phyloP scores from a whole-genome alignment of 2,329 filamentous ascomycete species.

The Phialocephala subalpina region DNA sequence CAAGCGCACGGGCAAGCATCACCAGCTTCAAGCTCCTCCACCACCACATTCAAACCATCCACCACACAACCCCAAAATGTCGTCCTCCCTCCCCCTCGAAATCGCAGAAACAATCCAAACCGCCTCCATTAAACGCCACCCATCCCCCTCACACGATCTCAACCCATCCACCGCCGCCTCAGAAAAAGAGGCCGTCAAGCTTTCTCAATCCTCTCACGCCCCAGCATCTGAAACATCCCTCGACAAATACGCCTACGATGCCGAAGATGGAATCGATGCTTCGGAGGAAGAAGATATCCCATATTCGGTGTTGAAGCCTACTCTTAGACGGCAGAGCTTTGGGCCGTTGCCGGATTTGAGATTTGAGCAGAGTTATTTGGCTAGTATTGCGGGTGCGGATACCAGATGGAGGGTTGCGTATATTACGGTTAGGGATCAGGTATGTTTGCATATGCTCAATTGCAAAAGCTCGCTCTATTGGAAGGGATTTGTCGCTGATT shows the following conservation, averaged over 20 bases:
- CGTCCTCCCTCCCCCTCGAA: constrained; percentile 61
- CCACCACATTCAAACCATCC: neutral
- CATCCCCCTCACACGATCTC: constrained; percentile 77
- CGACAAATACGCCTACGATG: constrained; percentile 46
- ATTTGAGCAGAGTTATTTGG: constrained; percentile 98
- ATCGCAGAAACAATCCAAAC: constrained; percentile 83
- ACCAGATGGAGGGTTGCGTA: constrained; percentile 80
- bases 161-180: constrained; percentile 82
- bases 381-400: constrained; percentile 83
- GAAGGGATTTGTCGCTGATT: constrained; percentile 4
- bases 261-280: constrained; percentile 49
- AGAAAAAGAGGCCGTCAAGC: constrained; percentile 66
- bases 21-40: neutral
- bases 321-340: constrained; percentile 60
- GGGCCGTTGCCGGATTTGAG: constrained; percentile 84
- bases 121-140: constrained; percentile 76
- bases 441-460: constrained; percentile 48
- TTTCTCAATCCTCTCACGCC: constrained; percentile 41
- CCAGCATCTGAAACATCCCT: constrained; percentile 40
- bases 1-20: neutral
- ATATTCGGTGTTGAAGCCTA: constrained; percentile 66
- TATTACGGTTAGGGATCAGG: constrained; percentile 91
- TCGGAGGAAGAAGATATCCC: constrained; percentile 72
- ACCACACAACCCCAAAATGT: constrained; percentile 33
- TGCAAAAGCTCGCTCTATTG: neutral